phyloP scores from a whole-genome alignment of 768 basidiomycete species.

The Rhodotorula diobovata region DNA sequence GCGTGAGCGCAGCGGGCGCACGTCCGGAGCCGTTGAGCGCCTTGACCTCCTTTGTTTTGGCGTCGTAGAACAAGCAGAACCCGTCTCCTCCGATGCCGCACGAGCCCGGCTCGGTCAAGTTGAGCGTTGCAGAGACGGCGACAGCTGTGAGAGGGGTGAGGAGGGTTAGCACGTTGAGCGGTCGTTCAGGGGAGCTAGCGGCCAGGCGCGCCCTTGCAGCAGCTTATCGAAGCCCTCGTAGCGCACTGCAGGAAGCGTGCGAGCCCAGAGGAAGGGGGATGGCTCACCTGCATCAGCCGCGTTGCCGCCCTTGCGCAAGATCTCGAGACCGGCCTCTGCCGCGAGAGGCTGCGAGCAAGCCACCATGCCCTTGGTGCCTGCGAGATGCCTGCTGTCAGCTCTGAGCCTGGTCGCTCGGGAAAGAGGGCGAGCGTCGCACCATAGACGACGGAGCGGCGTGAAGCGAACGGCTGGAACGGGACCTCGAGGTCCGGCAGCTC shows the following conservation, averaged over 20 bases:
- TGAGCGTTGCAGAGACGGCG: constrained; percentile 84
- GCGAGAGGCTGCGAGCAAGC: constrained; percentile 87
- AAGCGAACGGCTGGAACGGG: constrained; percentile 66
- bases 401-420: fast-evolving
- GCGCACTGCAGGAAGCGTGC: too few species aligned
- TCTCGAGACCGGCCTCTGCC: constrained; percentile 82
- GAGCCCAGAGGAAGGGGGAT: too few species aligned
- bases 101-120: constrained; percentile 73
- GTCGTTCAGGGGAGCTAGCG: too few species aligned
- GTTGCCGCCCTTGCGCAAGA: constrained; percentile 88
- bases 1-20: constrained; percentile 70
- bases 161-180: constrained; percentile 62
- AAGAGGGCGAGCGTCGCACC: constrained; percentile 45
- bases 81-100: constrained; percentile 68
- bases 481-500: neutral
- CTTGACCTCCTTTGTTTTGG: constrained; percentile 70
- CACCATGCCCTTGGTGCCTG: constrained; percentile 71
- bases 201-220: too few species aligned
- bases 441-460: constrained; percentile 80
- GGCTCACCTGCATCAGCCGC: constrained; percentile 60
- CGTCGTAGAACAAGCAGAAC: constrained; percentile 71
- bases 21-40: constrained; percentile 89
- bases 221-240: too few species aligned
- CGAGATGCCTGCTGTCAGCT: too few species aligned
- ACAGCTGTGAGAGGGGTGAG: constrained; percentile 58